Evolutionary conservation across 2,329 filamentous ascomycete species (phyloP), one percentile per base, ranked within the genome.

Genomic region (Aspergillus intermedius): DNA sequence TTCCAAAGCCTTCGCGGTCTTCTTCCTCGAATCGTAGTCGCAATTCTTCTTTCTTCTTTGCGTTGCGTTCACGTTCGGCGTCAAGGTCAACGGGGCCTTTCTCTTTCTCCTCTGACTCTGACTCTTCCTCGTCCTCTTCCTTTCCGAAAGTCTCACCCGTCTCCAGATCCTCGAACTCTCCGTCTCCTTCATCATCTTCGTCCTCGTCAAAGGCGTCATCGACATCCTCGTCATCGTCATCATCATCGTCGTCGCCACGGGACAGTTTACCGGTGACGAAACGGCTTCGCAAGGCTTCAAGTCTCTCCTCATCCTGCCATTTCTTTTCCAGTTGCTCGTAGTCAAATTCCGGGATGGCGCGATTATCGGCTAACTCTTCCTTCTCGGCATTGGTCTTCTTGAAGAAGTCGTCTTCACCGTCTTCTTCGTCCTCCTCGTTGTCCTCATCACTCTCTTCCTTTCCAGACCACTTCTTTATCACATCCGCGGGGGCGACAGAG

Each of bases 1-100:
- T 83, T 5, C 64, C 71, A 65, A 96, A 91, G 0, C 93, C 93
- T 65, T 98, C 93, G n/a, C 88, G 81, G 64, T 98, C 93, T 75
- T 98, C 93, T 68, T 97, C 91, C 63, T 98, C 93, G 63, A 98
- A 98, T 1, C 94, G 83, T 46, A 94, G 76, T 65, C 89, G 94
- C 46, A 98, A 80, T 67, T 98, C 93, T 70, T 96, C 93, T 69
- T 98, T 98, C 55, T 88, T 80, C 56, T 84, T 82, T 2, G 93
- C 93, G 61, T 98, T 98, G 68, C 82, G 87, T 58, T 89, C 88
- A 57, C 93, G 86, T 71, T 98, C 93, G 3, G 84, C 87, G 53
- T 91, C 89, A n/a, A 97, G 77, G 43, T 77, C 74, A n/a, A 67
- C 60, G 10, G 64, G 56, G 2, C 53, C 59, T 37, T 67, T 63